Evolutionary conservation across 208 protist species (phyloP).

Genomic region (Kentomonas sorsogonicus): DNA sequence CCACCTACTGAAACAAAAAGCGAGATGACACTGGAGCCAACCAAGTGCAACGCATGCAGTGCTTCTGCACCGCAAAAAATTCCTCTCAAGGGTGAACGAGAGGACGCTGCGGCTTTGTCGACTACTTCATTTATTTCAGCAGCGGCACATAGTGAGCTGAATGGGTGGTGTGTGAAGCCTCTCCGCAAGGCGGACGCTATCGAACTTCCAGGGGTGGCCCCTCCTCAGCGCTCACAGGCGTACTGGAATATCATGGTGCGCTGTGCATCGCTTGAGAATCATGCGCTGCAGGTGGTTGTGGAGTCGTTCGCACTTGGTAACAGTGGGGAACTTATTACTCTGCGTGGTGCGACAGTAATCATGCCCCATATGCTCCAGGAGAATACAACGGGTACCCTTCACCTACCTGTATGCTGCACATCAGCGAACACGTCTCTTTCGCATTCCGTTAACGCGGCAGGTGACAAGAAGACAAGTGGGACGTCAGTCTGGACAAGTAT

Average conservation of each 20-base stretch:
- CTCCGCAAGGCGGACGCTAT: too few relatives aligned
- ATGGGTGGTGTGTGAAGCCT: too few relatives aligned
- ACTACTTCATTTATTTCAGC: too few relatives aligned
- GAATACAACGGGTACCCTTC: conserved; percentile 13
- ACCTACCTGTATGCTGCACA: conserved; percentile 8
- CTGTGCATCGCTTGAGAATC: conserved; percentile 12
- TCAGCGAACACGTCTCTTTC: not conserved
- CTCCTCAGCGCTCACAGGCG: conserved; percentile 22
- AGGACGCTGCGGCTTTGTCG: too few relatives aligned
- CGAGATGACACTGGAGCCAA: conserved; percentile 52
- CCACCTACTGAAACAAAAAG: not conserved
- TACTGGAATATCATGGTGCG: conserved; percentile 20
- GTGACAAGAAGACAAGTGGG: not conserved
- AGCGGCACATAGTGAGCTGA: too few relatives aligned
- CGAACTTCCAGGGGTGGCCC: too few relatives aligned
- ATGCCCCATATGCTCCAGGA: conserved; percentile 14
- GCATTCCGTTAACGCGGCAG: too few relatives aligned
- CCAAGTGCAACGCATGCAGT: conserved; percentile 40
- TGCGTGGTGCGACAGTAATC: conserved; percentile 4
- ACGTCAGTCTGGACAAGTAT: conserved; percentile 36
- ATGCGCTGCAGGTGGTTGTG: conserved; percentile 16
- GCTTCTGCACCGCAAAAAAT: conserved; percentile 18
- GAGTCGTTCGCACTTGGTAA: not conserved
- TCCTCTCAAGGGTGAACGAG: conserved; percentile 1
- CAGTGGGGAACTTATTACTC: not conserved